Base-by-base conservation (phyloP, 2,329 filamentous ascomycete species). In the Triangularia verruculosa region DNA sequence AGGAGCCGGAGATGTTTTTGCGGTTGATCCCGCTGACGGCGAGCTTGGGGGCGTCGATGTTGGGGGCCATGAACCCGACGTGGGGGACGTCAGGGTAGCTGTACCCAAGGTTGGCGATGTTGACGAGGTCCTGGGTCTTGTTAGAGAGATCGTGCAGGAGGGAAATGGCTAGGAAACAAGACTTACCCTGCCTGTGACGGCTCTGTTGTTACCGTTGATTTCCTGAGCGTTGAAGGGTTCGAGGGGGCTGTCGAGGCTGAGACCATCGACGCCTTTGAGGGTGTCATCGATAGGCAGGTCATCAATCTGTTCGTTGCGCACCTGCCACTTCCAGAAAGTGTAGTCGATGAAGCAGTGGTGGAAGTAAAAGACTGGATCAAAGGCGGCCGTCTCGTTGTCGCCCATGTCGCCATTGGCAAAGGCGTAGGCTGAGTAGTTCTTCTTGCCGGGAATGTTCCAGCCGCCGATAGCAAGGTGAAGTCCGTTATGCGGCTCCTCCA, bases 351-450 rank as follows among this genome's bases (percentile, higher is more conserved):
- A 74, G 64, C 63, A 68, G 61, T 74, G 73, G 54, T 75, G 73
- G 61, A 74, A 71, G 67, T 65, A 74, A 59, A 75, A 74, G 59
- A 74, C 68, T n/a, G 72, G 72, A 55, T 75, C 74, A 39, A 75
- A 75, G 5, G 61, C 66, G 5, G 73, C 72, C 27, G 71, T 74
- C n/a, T 75, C 71, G 59, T 75, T 75, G 61, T 72, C 72, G 3
- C 72, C 73, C 72, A 74, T 75, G 62, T 75, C 73, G 7, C 73
- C 73, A 15, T 74, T 73, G 6, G 74, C 72, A 9, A 64, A 71
- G n/a, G 43, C 47, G 20, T 68, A 66, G 12, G 58, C 62, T 56
- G 68, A 57, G 22, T 67, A 63, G 2, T 24, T 28, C 8, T 54
- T 51, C 32, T 47, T 12, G 12, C 55, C 28, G 20, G 59, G 59